A percentile compares a stretch with the other conserved stretches of the same genome.
These are phyloP conservation scores for Cyberlindnera nakhonratchasimensis DNA, from an alignment of 805 yeast genomes.

Conservation along the genomic window DNA sequence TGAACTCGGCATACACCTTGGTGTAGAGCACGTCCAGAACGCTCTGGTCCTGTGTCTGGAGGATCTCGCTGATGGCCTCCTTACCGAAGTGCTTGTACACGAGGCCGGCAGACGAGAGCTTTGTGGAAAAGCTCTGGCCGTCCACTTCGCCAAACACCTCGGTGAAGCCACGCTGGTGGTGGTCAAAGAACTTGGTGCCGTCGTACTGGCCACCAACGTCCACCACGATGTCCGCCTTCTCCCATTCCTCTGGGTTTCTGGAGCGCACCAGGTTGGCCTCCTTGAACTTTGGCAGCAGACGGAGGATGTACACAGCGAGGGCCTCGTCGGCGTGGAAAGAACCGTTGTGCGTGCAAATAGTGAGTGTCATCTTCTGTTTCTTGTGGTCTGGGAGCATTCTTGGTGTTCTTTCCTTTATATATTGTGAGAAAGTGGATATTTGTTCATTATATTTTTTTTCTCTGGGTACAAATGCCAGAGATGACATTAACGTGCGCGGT, in stretches of 20 bases:
- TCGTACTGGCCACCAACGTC: constrained; percentile 95
- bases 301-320: constrained; percentile 84
- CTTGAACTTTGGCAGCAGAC: constrained; percentile 62
- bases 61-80: constrained; percentile 54
- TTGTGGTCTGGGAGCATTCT: constrained; percentile 18
- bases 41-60: constrained; percentile 37
- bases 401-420: neutral
- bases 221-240: constrained; percentile 83
- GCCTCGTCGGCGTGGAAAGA: constrained; percentile 97
- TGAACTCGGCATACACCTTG: constrained; percentile 79
- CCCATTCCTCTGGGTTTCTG: constrained; percentile 80
- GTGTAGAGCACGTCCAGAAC: constrained; percentile 64
- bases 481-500: constrained; percentile 9
- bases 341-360: constrained; percentile 89
- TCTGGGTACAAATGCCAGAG: no score
- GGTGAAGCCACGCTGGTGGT: constrained; percentile 89
- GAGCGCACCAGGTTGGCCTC: constrained; percentile 75
- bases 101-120: constrained; percentile 90
- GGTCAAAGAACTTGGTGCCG: constrained; percentile 83
- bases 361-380: constrained; percentile 37
- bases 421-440: neutral
- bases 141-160: constrained; percentile 55
- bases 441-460: no score
- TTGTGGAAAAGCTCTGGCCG: constrained; percentile 54
- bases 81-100: constrained; percentile 84